These are phyloP conservation scores for Vararia minispora DNA, from an alignment of 768 basidiomycete species.

Conservation along the genomic window DNA sequence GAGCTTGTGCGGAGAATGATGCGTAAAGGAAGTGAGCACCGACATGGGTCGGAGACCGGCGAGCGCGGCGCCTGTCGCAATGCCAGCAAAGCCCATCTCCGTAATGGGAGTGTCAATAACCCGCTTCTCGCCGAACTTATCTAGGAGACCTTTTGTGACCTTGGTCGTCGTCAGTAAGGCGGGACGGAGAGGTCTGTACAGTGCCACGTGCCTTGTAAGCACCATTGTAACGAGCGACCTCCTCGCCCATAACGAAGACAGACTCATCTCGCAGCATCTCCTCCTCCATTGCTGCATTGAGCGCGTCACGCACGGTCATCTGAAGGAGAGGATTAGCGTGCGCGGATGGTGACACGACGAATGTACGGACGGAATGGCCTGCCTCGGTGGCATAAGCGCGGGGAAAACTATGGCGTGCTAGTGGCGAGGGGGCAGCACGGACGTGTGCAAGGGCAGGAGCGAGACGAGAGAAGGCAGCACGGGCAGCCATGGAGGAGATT, in stretches of 20 bases:
- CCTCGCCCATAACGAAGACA: constrained; percentile 94
- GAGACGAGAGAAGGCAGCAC: constrained; percentile 53
- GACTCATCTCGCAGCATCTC: constrained; percentile 95
- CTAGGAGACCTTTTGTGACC: constrained; percentile 97
- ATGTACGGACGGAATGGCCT: constrained; percentile 34
- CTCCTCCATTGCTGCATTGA: constrained; percentile 98
- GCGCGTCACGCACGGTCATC: constrained; percentile 98
- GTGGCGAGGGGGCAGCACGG: constrained; percentile 30
- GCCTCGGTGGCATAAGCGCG: constrained; percentile 59
- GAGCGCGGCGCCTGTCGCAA: constrained; percentile 90
- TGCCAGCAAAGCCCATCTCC: constrained; percentile 97
- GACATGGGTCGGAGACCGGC: constrained; percentile 91
- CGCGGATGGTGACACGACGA: constrained; percentile 21
- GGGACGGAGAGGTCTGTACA: no score
- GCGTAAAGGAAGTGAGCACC: constrained; percentile 15
- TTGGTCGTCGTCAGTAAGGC: constrained; percentile 20
- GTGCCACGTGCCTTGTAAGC: constrained; percentile 69
- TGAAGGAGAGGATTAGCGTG: constrained; percentile 22
- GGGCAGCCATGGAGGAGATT: constrained; percentile 43
- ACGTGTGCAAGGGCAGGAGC: constrained; percentile 35
- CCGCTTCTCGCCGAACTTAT: constrained; percentile 98
- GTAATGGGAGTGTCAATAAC: constrained; percentile 97
- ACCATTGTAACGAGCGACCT: constrained; percentile 97
- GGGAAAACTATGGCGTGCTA: constrained; percentile 30
- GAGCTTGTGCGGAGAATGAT: constrained; percentile 5